Conservation (phyloP, 257 asterid species). For the Solanum gracilifrons region DNA sequence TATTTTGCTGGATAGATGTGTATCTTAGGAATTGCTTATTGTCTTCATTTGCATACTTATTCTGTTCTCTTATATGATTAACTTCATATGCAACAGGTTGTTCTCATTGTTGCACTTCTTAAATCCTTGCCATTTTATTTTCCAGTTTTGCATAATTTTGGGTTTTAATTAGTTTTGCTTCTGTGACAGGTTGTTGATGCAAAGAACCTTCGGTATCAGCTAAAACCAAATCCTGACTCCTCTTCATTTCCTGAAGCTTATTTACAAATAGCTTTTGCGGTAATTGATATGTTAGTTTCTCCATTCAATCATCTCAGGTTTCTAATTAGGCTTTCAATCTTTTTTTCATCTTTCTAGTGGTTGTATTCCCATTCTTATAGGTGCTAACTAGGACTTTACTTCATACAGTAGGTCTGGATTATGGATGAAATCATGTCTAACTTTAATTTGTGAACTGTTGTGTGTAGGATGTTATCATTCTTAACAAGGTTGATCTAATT, state of each 20-base stretch:
- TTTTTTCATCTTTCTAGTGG: not conserved
- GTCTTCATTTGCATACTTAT: not conserved
- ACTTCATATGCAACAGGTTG: not conserved
- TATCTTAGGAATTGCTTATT: not conserved
- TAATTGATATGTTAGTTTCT: slow-evolving; percentile 10
- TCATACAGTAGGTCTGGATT: not conserved
- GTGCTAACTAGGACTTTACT: not conserved
- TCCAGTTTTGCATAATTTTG: not conserved
- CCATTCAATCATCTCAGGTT: not conserved
- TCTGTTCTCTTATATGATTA: not conserved
- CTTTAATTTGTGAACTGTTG: not conserved
- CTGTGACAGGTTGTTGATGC: slow-evolving; percentile 84
- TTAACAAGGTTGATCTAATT: slow-evolving; percentile 85
- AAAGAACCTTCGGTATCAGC: slow-evolving; percentile 87
- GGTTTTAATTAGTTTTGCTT: not conserved
- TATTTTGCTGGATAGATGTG: not conserved
- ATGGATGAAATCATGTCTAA: not conserved
- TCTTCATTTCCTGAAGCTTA: slow-evolving; percentile 95
- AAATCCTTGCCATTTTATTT: not conserved
- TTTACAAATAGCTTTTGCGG: slow-evolving; percentile 92
- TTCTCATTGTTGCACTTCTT: not conserved
- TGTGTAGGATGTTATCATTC: slow-evolving; percentile 83
- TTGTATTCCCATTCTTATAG: not conserved
- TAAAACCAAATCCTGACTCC: slow-evolving; percentile 51
- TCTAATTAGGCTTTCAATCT: not conserved